Evolutionary conservation across 441 rosid genomes (phyloP).

Genomic region (California macrophylla): DNA sequence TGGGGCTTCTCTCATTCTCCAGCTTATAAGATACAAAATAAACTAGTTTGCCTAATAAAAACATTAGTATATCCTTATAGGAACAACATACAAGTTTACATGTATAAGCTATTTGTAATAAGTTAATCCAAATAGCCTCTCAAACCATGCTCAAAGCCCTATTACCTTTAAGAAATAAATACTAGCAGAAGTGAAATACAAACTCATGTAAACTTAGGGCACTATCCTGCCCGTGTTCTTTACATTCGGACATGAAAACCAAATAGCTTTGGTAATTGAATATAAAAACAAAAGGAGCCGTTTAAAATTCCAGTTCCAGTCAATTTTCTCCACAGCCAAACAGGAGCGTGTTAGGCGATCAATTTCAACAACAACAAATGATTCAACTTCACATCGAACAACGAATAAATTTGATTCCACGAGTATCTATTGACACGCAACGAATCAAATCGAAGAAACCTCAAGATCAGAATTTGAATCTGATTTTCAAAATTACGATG

Average conservation of each 20-base stretch:
- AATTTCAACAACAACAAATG: neutral
- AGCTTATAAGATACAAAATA: no score
- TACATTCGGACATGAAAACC: no score
- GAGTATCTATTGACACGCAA: neutral
- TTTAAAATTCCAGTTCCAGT: neutral
- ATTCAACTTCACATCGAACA: neutral
- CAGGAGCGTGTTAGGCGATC: neutral
- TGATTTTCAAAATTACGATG: neutral
- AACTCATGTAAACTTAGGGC: neutral
- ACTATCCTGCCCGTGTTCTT: neutral
- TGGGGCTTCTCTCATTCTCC: no score
- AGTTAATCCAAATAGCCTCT: neutral
- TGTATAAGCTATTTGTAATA: no score
- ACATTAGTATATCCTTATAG: no score
- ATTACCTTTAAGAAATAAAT: no score
- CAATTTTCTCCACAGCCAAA: neutral
- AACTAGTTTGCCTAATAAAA: no score
- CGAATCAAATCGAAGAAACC: neutral
- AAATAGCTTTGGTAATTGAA: neutral
- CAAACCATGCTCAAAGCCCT: no score
- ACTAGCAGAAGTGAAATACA: neutral
- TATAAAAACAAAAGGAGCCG: neutral
- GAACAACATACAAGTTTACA: no score
- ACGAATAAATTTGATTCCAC: neutral
- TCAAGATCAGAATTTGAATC: neutral